Percentiles rank a stretch among this genome's conserved stretches.
Conservation (phyloP, 1,284 basidiomycete species). For the Neolentinus lepideus region DNA sequence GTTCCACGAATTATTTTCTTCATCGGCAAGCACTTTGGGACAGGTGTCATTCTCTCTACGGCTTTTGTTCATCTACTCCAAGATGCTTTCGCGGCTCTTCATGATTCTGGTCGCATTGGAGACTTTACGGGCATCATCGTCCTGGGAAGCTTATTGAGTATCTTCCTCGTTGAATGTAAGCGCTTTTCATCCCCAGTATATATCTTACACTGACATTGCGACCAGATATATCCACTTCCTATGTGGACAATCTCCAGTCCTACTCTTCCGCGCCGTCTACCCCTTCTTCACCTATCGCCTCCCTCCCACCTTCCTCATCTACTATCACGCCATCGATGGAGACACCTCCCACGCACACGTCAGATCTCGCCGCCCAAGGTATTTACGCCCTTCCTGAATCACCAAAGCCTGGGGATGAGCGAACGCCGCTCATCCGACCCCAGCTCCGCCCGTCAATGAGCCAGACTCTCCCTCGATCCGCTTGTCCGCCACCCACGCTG, state of each 20-base stretch:
- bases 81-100: slow-evolving; percentile 61
- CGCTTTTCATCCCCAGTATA: background rate
- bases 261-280: slow-evolving; percentile 47
- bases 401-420: background rate
- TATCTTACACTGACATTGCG: background rate
- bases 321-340: background rate
- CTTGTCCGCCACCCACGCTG: background rate
- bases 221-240: slow-evolving; percentile 63
- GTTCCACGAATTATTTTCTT: slow-evolving; percentile 68
- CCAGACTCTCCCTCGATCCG: background rate
- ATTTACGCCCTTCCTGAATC: background rate
- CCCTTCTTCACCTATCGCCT: slow-evolving; percentile 13
- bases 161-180: slow-evolving; percentile 75
- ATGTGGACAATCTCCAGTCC: slow-evolving; percentile 60
- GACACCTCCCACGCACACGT: background rate
- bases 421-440: background rate
- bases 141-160: slow-evolving; percentile 52
- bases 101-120: slow-evolving; percentile 34
- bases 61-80: slow-evolving; percentile 74
- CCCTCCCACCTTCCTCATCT: slow-evolving; percentile 7
- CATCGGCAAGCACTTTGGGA: slow-evolving; percentile 77
- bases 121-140: slow-evolving; percentile 55
- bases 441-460: background rate
- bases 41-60: slow-evolving; percentile 74
- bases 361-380: background rate